phyloP scores from a whole-genome alignment of 345 rosid genomes.

The Bruguiera sexangula region DNA sequence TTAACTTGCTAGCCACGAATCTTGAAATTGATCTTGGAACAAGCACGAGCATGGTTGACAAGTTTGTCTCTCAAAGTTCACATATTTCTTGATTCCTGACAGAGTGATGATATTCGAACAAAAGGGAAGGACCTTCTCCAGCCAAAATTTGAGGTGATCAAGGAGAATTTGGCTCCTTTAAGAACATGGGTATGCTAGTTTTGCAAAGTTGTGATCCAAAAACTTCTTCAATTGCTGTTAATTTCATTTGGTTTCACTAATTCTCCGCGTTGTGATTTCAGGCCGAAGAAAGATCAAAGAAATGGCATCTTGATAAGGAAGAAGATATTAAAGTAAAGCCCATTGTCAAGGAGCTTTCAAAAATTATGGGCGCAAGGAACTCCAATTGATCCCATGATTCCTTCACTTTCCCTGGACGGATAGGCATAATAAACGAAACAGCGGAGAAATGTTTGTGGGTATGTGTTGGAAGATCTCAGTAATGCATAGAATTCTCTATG shows the following conservation, averaged over 20 bases:
- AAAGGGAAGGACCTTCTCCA: slow-evolving; percentile 62
- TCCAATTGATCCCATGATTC: slow-evolving; percentile 18
- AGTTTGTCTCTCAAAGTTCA: too few species aligned
- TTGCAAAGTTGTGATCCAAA: background rate
- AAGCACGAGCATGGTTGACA: background rate
- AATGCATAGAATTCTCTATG: too few species aligned
- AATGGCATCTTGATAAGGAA: slow-evolving; percentile 57
- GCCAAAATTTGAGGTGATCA: slow-evolving; percentile 54
- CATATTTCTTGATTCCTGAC: background rate
- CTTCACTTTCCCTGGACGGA: too few species aligned
- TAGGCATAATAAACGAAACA: too few species aligned
- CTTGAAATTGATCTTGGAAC: too few species aligned
- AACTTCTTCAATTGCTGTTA: background rate
- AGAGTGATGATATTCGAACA: slow-evolving; percentile 58
- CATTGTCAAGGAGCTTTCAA: slow-evolving; percentile 70
- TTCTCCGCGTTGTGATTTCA: slow-evolving; percentile 24
- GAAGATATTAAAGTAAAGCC: slow-evolving; percentile 58
- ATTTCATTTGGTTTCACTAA: background rate
- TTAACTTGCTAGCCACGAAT: too few species aligned
- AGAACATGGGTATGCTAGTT: slow-evolving; percentile 62
- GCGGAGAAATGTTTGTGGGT: too few species aligned
- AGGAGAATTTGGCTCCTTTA: slow-evolving; percentile 56
- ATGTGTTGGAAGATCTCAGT: too few species aligned
- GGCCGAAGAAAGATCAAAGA: slow-evolving; percentile 60
- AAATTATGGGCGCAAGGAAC: slow-evolving; percentile 47